Evolutionary conservation across 805 yeast species (phyloP), one percentile per base, ranked within the genome.

Genomic region (Yamadazyma takamatsuzukensis): DNA sequence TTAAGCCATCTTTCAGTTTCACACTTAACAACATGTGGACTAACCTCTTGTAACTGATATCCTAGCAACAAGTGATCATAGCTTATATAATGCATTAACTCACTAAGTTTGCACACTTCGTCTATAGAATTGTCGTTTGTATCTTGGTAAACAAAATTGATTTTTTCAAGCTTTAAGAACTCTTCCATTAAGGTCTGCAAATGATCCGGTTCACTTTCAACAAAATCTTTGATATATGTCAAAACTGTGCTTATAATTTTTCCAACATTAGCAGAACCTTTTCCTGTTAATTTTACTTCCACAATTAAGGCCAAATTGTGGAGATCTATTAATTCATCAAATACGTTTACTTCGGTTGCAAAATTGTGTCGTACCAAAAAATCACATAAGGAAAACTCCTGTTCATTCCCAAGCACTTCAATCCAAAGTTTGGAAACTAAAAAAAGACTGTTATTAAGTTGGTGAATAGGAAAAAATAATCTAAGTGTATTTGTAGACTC

Each of bases 341-440:
- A 74, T 0, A 80, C 74, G 25, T 49, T 46, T 3, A 76, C 54
- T 0, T 56, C 49, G 1, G 63, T 52, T 10, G 64, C 62, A 37
- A 54, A 64, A 14, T 43, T 48, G 6, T 33, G 19, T 4, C 39
- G 30, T 14, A 56, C 57, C 7, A 78, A 53, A 12, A 44, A 47
- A 4, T 64, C 52, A 39, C 70, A 69, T 5, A 82, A 47, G 0
- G 86, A 73, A 0, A 70, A 70, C 2, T 43, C 35, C 4, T 76
- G 55, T 54, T 83, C 90, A 50, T 77, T 79, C 1, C 90, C 90
- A 30, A 80, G 54, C 0, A 81, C 33, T 29, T 72, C 72, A 33
- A 76, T 67, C 80, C 86, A 77, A 3, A 68, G 51, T 8, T 53
- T 53, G 18, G 36, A 29, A 2, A 34, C 27, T 18, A 32, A 37